Evolutionary conservation across 179 eudicot species (phyloP).

Genomic region (Drosera spatulata): DNA sequence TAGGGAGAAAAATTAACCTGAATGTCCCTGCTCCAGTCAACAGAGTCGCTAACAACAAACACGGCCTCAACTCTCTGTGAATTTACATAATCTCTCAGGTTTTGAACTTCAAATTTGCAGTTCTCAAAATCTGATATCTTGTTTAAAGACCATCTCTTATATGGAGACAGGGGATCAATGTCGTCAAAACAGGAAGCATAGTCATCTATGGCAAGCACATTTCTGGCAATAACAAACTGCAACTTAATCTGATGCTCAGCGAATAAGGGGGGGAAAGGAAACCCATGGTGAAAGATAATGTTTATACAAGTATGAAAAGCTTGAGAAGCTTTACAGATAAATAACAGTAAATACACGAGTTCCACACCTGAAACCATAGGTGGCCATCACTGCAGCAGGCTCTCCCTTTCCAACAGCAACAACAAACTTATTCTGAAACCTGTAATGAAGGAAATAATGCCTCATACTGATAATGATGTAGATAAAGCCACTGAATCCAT

Average conservation of each 20-base stretch:
- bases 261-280: too few relatives aligned
- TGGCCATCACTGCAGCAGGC: conserved; percentile 85
- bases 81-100: conserved; percentile 25
- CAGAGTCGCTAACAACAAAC: conserved; percentile 81
- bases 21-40: conserved; percentile 97
- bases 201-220: conserved; percentile 80
- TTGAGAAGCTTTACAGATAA: background rate
- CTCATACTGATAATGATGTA: background rate
- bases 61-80: conserved; percentile 65
- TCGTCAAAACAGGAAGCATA: conserved; percentile 79
- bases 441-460: conserved; percentile 7
- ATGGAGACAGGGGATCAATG: conserved; percentile 83
- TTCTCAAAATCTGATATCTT: conserved; percentile 17
- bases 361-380: conserved; percentile 86
- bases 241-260: too few relatives aligned
- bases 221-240: conserved; percentile 29
- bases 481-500: background rate
- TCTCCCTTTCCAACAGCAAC: conserved; percentile 98
- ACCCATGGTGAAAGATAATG: too few relatives aligned
- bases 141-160: conserved; percentile 48
- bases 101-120: conserved; percentile 8
- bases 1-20: conserved; percentile 46
- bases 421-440: conserved; percentile 60
- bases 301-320: background rate
- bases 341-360: background rate